Base-by-base conservation (phyloP, 306 rosid species). In the Glycyrrhiza uralensis region DNA sequence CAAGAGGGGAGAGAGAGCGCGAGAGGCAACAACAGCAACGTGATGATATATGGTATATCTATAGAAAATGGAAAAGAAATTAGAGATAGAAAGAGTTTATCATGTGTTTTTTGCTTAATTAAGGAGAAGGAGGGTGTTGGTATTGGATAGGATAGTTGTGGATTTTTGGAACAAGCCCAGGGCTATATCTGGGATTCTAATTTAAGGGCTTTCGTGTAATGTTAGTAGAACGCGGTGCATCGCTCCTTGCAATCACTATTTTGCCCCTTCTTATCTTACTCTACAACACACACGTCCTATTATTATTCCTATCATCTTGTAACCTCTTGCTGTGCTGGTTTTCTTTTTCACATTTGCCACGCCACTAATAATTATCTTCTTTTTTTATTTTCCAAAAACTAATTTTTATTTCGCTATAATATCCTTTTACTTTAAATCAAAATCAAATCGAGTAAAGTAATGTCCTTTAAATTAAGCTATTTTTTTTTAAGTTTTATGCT, bases 151-250 rank as follows among this genome's bases (percentile, higher is more conserved):
- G 67, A 24, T 42, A 50, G 22, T 45, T 22, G 20, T 5, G 71
- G 32, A 26, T 15, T 45, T 59, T 51, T 18, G 20, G 8, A 15
- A 29, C 15, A 30, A 14, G 0, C 12, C 0, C 0, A 39, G 22
- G 87, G 87, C 58, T 60, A 83, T 15, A 22, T 63, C 22, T 11
- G 94, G 86, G 0, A 87, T 41, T 42, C 2, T 0, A 7, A 5
- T 1, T 46, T 80, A 14, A 47, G 19, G 3, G 11, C 49, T 44
- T 45, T 13, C 19, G 55, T n/a, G 22, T 74, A 3, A 19, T 81
- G 12, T 23, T 58, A 91, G 87, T 6, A 41, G 82, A 84, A 80
- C 82, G 85, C 92, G 89, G 70, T 79, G 63, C 62, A 74, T 79
- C 90, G 74, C 73, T 76, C 47, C 17, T 79, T 5, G 5, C 0